Conservation (phyloP, 2,329 filamentous ascomycete genomes). For the Didymosphaeria variabile region DNA sequence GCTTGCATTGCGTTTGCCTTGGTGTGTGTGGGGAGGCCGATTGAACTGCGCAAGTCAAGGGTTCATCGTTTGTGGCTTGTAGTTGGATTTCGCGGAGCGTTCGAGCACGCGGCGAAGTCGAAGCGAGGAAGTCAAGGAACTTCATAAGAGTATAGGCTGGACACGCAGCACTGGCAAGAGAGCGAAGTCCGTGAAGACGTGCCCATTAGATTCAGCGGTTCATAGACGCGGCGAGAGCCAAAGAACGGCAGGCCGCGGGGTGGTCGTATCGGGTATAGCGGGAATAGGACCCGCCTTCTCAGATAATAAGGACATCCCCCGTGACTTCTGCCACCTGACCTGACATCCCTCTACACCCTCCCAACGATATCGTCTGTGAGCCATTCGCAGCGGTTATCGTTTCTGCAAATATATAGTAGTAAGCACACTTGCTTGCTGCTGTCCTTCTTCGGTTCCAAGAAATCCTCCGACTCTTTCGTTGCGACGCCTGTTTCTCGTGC, state of each 20-base stretch:
- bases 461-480: not conserved
- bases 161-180: no score
- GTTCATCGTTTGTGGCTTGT: not conserved
- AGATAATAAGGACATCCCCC: not conserved
- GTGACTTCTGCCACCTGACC: constrained; percentile 5
- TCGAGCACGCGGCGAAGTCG: not conserved
- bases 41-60: not conserved
- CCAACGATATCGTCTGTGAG: constrained; percentile 4
- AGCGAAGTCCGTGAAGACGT: no score
- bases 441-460: not conserved
- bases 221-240: not conserved
- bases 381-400: not conserved
- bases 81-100: not conserved
- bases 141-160: no score
- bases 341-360: constrained; percentile 1
- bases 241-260: not conserved
- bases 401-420: constrained; percentile 9
- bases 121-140: not conserved
- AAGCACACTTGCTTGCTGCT: constrained; percentile 8
- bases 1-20: constrained; percentile 6
- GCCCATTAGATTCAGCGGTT: no score
- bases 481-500: not conserved
- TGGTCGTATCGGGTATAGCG: not conserved
- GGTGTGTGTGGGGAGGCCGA: not conserved
- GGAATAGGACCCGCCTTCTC: no score